Base-by-base conservation (phyloP, 2,329 filamentous ascomycete genomes). In the Rutstroemia sp. region DNA sequence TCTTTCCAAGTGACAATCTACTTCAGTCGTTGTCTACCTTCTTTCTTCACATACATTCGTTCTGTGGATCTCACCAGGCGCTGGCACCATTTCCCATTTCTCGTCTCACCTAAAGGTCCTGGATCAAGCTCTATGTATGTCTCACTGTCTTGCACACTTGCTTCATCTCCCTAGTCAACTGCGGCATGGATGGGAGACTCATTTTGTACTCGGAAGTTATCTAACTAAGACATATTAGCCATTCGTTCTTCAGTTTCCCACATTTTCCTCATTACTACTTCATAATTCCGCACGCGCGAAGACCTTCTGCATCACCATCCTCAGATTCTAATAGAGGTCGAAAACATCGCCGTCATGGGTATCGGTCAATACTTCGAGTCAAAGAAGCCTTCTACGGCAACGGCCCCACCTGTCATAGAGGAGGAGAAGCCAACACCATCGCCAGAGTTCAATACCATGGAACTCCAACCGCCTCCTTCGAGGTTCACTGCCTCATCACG, bases 341-440 rank as follows among this genome's bases (percentile, higher is more conserved):
- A 63, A 23, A 60, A 63, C 12, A 64, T 53, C 59, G 57, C 38
- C 65, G 71, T 57, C 45, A 87, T 87, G 84, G 83, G 82, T 58
- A 65, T 87, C 59, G 76, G 74, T 50, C 79, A 71, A 67, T 87
- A 86, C 65, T 85, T 87, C 75, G 84, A 81, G 72, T 73, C 78
- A 46, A 74, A 75, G 55, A 75, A 75, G 73, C 71, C 72, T 17
- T 67, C 69, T 57, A 58, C 19, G 14, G 45, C 9, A 40, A 56
- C 17, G 60, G 14, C 21, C 66, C 14, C 23, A 7, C n/a, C 42
- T 19, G 23, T 30, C 16, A 39, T 8, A 75, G 83, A 80, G 72
- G 73, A 77, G 47, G 73, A 75, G 56, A 75, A 75, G 73, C 67
- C 69, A 54, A 65, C 66, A 55, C 53, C 62, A 30, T 23, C 54